Evolutionary conservation across 495 filamentous ascomycete genomes (phyloP).

Genomic region (Delitschia confertaspora): DNA sequence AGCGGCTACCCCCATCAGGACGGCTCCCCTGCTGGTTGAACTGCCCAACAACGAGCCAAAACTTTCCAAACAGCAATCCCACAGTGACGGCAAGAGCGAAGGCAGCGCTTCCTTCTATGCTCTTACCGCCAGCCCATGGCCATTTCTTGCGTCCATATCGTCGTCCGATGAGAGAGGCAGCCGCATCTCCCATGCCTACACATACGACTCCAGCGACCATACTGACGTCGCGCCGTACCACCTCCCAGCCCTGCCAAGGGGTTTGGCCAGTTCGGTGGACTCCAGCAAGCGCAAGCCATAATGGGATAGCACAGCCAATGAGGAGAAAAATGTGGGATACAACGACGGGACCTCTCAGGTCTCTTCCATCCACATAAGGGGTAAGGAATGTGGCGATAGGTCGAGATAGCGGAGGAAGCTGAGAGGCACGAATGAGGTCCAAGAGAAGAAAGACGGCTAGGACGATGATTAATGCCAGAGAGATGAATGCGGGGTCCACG

Average conservation of each 20-base stretch:
- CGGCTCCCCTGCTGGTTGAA: conserved; percentile 46
- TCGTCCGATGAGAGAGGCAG: conserved; percentile 85
- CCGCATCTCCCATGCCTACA: conserved; percentile 91
- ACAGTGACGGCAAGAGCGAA: conserved; percentile 71
- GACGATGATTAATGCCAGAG: conserved; percentile 64
- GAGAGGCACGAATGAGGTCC: conserved; percentile 80
- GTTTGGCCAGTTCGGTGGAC: conserved; percentile 44
- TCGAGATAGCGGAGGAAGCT: conserved; percentile 77
- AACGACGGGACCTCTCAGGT: conserved; percentile 87
- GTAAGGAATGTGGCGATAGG: conserved; percentile 77
- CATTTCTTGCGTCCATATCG: conserved; percentile 81
- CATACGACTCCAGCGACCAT: conserved; percentile 90
- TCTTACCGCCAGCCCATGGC: conserved; percentile 96
- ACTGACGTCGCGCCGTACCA: conserved; percentile 59
- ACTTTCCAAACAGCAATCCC: conserved; percentile 61
- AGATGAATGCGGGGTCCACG: conserved; percentile 74
- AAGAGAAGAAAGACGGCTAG: conserved; percentile 77
- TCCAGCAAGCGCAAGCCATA: conserved; percentile 77
- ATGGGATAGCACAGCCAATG: conserved; percentile 87
- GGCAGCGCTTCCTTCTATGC: conserved; percentile 79
- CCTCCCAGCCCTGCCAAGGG: conserved; percentile 63
- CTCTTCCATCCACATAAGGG: conserved; percentile 89
- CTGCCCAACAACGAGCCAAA: conserved; percentile 66
- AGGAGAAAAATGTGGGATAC: conserved; percentile 93
- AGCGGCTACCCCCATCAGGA: conserved; percentile 35